A percentile compares a stretch with the other conserved stretches of the same genome.
Evolutionary conservation across 2,329 filamentous ascomycete genomes (phyloP).

Genomic region (Dothistroma pini): DNA sequence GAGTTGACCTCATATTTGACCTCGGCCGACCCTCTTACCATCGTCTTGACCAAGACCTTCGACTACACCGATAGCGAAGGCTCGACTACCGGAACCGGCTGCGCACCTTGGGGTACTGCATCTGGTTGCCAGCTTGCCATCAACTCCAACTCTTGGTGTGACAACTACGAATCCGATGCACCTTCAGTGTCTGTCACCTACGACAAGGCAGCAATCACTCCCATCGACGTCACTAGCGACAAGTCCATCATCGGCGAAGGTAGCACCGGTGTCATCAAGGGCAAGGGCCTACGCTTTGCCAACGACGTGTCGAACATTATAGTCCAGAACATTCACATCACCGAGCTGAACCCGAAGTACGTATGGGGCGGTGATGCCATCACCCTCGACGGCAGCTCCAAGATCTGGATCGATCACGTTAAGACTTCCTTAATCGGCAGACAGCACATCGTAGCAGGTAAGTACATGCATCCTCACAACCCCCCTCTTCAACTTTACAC

Average conservation of each 20-base stretch:
- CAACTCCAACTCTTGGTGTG: conserved; percentile 58
- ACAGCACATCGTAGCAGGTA: conserved; percentile 56
- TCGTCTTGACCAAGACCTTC: conserved; percentile 54
- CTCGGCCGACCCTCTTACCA: conserved; percentile 53
- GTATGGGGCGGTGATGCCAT: conserved; percentile 40
- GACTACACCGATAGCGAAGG: conserved; percentile 57
- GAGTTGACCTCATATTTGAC: conserved; percentile 59
- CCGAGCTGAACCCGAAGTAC: conserved; percentile 37
- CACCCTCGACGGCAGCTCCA: conserved; percentile 35
- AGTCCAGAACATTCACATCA: conserved; percentile 42
- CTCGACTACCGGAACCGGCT: conserved; percentile 51
- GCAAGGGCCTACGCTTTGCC: conserved; percentile 41
- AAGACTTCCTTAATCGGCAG: conserved; percentile 55
- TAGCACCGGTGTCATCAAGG: conserved; percentile 39
- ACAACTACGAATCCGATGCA: conserved; percentile 11
- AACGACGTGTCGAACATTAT: conserved; percentile 53
- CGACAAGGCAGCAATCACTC: conserved; percentile 53
- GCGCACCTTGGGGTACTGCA: conserved; percentile 46
- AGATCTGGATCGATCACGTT: conserved; percentile 39
- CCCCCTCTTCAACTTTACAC: neutral
- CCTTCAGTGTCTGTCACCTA: conserved; percentile 38
- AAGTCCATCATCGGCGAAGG: conserved; percentile 43
- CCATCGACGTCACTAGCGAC: conserved; percentile 39
- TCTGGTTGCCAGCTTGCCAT: conserved; percentile 54
- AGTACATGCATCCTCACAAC: neutral